These are phyloP conservation scores for Benincasa hispida DNA, from an alignment of 306 rosid genomes.

Conservation along the genomic window DNA sequence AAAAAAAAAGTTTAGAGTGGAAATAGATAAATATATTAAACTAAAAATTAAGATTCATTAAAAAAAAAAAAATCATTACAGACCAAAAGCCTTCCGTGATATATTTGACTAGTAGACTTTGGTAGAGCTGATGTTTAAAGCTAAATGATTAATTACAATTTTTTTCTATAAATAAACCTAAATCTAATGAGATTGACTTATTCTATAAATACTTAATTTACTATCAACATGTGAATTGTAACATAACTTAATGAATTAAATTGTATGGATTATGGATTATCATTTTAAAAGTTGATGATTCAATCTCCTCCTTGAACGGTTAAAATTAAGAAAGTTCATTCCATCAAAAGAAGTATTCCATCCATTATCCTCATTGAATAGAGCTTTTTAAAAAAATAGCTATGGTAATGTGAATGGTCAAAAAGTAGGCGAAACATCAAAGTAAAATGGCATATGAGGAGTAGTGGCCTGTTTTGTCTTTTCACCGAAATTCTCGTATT, in stretches of 20 bases:
- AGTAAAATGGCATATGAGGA: not conserved
- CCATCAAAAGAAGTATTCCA: not conserved
- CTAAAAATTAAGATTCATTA: too few relatives aligned
- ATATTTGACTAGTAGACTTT: not conserved
- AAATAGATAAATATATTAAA: too few relatives aligned
- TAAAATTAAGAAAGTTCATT: not conserved
- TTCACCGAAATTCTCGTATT: not conserved
- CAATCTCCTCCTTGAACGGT: too few relatives aligned
- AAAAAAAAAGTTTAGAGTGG: too few relatives aligned
- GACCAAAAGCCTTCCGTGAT: not conserved
- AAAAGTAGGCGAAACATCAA: not conserved
- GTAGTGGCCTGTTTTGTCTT: not conserved
- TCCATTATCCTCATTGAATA: not conserved
- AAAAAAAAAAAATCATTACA: too few relatives aligned
- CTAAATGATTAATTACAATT: not conserved
- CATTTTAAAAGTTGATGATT: too few relatives aligned
- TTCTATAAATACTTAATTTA: not conserved
- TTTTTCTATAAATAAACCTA: not conserved
- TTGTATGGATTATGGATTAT: too few relatives aligned
- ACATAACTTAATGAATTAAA: too few relatives aligned
- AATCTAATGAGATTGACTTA: not conserved
- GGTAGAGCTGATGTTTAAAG: not conserved
- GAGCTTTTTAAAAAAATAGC: not conserved
- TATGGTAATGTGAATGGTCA: not conserved
- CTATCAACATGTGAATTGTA: too few relatives aligned